Evolutionary conservation across 2,329 filamentous ascomycete genomes (phyloP).

Genomic region (Didymella lethalis): DNA sequence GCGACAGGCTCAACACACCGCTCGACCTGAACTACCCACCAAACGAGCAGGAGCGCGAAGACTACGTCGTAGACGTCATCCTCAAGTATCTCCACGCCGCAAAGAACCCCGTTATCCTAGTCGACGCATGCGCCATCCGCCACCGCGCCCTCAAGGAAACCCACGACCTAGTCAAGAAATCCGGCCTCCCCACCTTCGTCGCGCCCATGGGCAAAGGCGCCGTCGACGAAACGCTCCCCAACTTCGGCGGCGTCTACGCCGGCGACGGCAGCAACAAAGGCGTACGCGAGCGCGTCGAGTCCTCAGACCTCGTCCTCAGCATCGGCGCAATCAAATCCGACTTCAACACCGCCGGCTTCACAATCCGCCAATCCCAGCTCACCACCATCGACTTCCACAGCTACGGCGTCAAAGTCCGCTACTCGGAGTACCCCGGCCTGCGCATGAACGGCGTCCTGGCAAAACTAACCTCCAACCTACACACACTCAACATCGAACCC

Average conservation of each 20-base stretch:
- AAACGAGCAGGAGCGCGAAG: slow-evolving; percentile 76
- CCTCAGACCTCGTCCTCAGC: slow-evolving; percentile 73
- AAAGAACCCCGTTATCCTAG: slow-evolving; percentile 77
- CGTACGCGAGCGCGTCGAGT: slow-evolving; percentile 70
- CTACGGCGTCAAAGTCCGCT: slow-evolving; percentile 74
- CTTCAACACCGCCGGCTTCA: slow-evolving; percentile 85
- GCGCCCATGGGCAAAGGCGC: slow-evolving; percentile 90
- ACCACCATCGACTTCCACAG: slow-evolving; percentile 84
- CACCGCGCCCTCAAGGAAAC: slow-evolving; percentile 77
- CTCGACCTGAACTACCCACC: slow-evolving; percentile 70
- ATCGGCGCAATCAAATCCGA: slow-evolving; percentile 77
- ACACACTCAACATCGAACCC: slow-evolving; percentile 63
- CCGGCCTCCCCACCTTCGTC: slow-evolving; percentile 81
- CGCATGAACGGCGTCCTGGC: slow-evolving; percentile 79
- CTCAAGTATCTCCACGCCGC: slow-evolving; percentile 76
- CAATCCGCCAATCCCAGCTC: slow-evolving; percentile 77
- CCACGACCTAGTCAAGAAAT: slow-evolving; percentile 74
- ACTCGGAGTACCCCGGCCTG: slow-evolving; percentile 79
- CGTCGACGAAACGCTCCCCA: slow-evolving; percentile 76
- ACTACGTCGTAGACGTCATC: slow-evolving; percentile 83
- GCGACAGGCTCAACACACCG: slow-evolving; percentile 71
- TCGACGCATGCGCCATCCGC: slow-evolving; percentile 83
- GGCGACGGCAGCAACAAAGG: slow-evolving; percentile 75
- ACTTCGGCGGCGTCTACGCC: slow-evolving; percentile 84
- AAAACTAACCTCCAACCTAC: slow-evolving; percentile 69